Conservation (phyloP, 495 filamentous ascomycete genomes). For the Aspergillus panamensis region DNA sequence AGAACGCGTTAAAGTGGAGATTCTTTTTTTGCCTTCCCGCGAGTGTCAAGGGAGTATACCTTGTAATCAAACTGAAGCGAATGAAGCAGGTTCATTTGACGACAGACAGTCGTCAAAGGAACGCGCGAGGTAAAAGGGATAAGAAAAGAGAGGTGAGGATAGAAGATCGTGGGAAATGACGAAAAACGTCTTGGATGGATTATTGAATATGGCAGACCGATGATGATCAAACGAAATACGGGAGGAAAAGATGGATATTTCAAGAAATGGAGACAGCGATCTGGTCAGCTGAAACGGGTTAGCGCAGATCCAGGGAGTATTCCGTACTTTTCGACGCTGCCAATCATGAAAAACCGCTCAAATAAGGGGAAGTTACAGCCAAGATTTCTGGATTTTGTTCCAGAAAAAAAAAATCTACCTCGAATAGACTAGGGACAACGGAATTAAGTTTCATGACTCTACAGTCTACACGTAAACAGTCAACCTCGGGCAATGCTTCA, state of each 20-base stretch:
- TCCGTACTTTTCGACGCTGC: constrained; percentile 6
- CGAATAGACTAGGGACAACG: too few relatives aligned
- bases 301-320: constrained; percentile 19
- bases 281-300: constrained; percentile 17
- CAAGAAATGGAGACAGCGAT: constrained; percentile 15
- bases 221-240: background rate
- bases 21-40: background rate
- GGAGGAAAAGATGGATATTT: constrained; percentile 22
- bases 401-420: background rate
- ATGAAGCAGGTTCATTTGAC: constrained; percentile 66
- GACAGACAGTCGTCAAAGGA: constrained; percentile 54
- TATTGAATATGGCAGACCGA: background rate
- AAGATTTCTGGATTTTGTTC: background rate
- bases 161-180: constrained; percentile 1
- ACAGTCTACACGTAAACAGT: too few relatives aligned
- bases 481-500: background rate
- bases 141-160: constrained; percentile 4
- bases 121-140: constrained; percentile 44
- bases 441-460: too few relatives aligned
- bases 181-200: background rate
- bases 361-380: constrained; percentile 6
- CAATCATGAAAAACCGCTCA: constrained; percentile 5
- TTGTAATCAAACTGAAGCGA: constrained; percentile 44
- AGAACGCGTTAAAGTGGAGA: background rate
- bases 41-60: constrained; percentile 32